These are phyloP conservation scores for Aspergillus homomorphus DNA, from an alignment of 495 filamentous ascomycete species.

Conservation along the genomic window DNA sequence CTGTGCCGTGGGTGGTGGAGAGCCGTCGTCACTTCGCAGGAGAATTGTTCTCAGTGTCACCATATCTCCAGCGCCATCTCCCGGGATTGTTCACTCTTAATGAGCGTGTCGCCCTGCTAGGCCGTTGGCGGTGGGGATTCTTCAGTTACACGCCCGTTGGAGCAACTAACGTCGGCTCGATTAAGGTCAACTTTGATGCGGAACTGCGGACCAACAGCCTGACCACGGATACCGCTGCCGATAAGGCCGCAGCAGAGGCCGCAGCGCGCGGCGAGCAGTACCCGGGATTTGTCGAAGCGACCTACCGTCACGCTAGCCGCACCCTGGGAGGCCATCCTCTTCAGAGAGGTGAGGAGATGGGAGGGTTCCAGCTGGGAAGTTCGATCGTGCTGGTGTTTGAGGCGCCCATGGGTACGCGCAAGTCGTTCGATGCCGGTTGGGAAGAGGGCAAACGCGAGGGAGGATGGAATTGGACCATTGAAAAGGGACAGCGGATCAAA, in stretches of 20 bases:
- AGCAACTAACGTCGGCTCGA: slow-evolving; percentile 97
- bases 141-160: slow-evolving; percentile 95
- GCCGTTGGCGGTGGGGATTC: slow-evolving; percentile 95
- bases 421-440: slow-evolving; percentile 65
- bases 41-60: slow-evolving; percentile 91
- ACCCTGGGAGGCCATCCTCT: slow-evolving; percentile 81
- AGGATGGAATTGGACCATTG: slow-evolving; percentile 79
- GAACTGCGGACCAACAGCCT: slow-evolving; percentile 92
- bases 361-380: slow-evolving; percentile 93
- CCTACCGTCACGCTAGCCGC: slow-evolving; percentile 72
- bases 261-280: slow-evolving; percentile 73
- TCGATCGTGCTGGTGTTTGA: slow-evolving; percentile 97
- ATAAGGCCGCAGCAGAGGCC: slow-evolving; percentile 75
- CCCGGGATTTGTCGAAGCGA: slow-evolving; percentile 84
- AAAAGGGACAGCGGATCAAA: slow-evolving; percentile 83
- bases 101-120: slow-evolving; percentile 90
- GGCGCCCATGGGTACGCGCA: slow-evolving; percentile 65
- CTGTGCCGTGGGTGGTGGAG: slow-evolving; percentile 90
- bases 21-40: slow-evolving; percentile 91
- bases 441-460: slow-evolving; percentile 52
- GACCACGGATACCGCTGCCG: slow-evolving; percentile 83
- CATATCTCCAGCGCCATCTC: slow-evolving; percentile 86
- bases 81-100: slow-evolving; percentile 95
- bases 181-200: slow-evolving; percentile 94
- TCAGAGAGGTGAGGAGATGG: slow-evolving; percentile 91